phyloP scores from a whole-genome alignment of 2,329 filamentous ascomycete species.

The Arthrobotrys sinensis region DNA sequence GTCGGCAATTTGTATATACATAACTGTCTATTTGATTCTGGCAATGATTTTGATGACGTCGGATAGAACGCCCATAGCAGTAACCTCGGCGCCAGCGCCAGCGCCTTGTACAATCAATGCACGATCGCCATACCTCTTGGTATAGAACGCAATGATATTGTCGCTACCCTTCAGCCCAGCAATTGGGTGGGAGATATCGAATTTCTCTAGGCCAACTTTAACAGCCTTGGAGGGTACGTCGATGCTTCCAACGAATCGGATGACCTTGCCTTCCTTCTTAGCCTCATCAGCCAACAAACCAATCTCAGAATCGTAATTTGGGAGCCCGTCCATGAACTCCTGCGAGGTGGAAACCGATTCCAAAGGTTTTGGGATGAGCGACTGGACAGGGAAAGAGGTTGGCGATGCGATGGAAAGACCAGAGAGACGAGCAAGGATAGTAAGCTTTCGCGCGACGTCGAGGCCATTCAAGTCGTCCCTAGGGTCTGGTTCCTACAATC shows the following conservation, averaged over 20 bases:
- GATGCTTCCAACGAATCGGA: conserved; percentile 93
- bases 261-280: conserved; percentile 88
- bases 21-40: conserved; percentile 46
- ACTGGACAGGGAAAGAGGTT: conserved; percentile 92
- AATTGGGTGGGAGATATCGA: conserved; percentile 75
- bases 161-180: conserved; percentile 96
- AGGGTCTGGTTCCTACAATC: conserved; percentile 79
- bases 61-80: conserved; percentile 96
- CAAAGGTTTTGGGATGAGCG: conserved; percentile 88
- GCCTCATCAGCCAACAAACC: conserved; percentile 88
- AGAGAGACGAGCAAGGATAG: conserved; percentile 88
- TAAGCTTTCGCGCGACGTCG: conserved; percentile 95
- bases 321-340: conserved; percentile 86
- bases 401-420: conserved; percentile 86
- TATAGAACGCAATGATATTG: conserved; percentile 99
- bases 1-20: conserved; percentile 36
- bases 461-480: conserved; percentile 88
- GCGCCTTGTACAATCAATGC: conserved; percentile 95
- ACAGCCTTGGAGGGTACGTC: conserved; percentile 85
- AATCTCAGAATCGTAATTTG: conserved; percentile 90
- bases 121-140: conserved; percentile 90
- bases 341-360: conserved; percentile 82
- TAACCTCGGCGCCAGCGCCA: conserved; percentile 91
- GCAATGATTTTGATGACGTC: conserved; percentile 85
- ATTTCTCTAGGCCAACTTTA: conserved; percentile 92